phyloP scores from a whole-genome alignment of 2,329 filamentous ascomycete genomes.

The Botrytis aclada region DNA sequence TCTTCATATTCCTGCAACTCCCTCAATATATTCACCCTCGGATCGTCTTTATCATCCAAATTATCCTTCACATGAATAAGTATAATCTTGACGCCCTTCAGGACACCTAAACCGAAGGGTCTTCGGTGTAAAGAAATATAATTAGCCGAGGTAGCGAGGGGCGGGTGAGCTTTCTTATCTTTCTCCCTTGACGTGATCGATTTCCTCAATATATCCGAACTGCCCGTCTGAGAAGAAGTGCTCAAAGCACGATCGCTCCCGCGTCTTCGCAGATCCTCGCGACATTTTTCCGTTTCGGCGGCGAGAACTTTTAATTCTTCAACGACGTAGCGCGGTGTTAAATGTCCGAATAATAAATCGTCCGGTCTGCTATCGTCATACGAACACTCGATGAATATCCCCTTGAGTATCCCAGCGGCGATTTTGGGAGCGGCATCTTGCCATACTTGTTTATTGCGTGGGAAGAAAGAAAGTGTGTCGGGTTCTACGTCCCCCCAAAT shows the following conservation, averaged over 20 bases:
- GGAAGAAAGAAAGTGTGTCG: constrained; percentile 76
- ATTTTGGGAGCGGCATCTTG: constrained; percentile 84
- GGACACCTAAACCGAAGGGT: constrained; percentile 22
- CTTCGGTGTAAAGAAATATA: neutral
- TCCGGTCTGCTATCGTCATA: constrained; percentile 80
- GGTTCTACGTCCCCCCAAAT: constrained; percentile 97
- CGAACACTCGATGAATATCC: constrained; percentile 93
- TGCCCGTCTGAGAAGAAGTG: too few species aligned
- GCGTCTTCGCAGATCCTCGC: neutral
- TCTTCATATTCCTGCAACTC: constrained; percentile 66
- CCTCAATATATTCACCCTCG: constrained; percentile 63
- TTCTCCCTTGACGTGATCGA: neutral
- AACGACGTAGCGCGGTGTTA: constrained; percentile 79
- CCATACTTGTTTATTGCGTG: constrained; percentile 83
- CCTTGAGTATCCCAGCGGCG: constrained; percentile 64
- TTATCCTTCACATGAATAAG: constrained; percentile 94
- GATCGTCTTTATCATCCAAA: constrained; percentile 65
- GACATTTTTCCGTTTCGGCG: constrained; percentile 29
- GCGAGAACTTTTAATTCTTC: constrained; percentile 74
- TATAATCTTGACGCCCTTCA: constrained; percentile 74
- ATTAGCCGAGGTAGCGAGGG: neutral
- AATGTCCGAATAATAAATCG: constrained; percentile 79
- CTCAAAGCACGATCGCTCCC: neutral
- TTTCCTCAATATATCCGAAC: neutral
- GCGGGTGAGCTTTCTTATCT: neutral